phyloP scores from a whole-genome alignment of 148 eudicot species.

The Fagopyrum esculentum region DNA sequence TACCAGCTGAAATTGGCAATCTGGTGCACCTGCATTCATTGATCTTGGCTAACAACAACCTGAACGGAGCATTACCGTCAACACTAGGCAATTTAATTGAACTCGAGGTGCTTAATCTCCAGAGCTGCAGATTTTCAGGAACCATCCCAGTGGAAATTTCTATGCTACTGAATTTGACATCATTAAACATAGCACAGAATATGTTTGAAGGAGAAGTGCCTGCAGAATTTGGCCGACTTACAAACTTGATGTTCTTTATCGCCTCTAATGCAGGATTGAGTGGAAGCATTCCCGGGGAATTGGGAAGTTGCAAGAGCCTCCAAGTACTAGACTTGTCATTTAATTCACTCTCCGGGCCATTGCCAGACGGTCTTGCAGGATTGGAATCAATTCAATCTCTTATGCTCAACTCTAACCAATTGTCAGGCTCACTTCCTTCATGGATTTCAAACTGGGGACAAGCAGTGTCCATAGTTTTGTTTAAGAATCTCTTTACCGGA shows the following conservation, averaged over 20 bases:
- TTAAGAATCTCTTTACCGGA: slow-evolving; percentile 53
- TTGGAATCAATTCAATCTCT: slow-evolving; percentile 55
- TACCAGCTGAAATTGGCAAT: slow-evolving; percentile 49
- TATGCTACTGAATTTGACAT: slow-evolving; percentile 40
- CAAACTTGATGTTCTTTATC: slow-evolving; percentile 43
- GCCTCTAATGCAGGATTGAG: slow-evolving; percentile 54
- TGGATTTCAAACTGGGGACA: slow-evolving; percentile 79
- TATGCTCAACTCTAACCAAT: slow-evolving; percentile 42
- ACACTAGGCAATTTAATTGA: slow-evolving; percentile 46
- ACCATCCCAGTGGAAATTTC: slow-evolving; percentile 54
- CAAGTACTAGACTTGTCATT: slow-evolving; percentile 48
- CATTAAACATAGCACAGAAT: slow-evolving; percentile 59
- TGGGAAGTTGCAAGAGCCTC: slow-evolving; percentile 79
- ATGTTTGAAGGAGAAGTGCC: slow-evolving; percentile 64
- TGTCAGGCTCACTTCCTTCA: slow-evolving; percentile 57
- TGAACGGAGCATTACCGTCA: slow-evolving; percentile 49
- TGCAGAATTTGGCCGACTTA: slow-evolving; percentile 50
- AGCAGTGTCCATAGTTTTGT: slow-evolving; percentile 39
- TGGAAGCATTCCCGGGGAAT: slow-evolving; percentile 57
- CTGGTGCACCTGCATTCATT: slow-evolving; percentile 34
- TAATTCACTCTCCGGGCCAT: slow-evolving; percentile 59
- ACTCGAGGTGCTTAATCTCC: slow-evolving; percentile 44
- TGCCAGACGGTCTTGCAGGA: slow-evolving; percentile 60
- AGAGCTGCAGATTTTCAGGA: slow-evolving; percentile 56
- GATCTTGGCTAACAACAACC: slow-evolving; percentile 28